Conservation (phyloP, 2,329 filamentous ascomycete species). For the Colletotrichum sp. region DNA sequence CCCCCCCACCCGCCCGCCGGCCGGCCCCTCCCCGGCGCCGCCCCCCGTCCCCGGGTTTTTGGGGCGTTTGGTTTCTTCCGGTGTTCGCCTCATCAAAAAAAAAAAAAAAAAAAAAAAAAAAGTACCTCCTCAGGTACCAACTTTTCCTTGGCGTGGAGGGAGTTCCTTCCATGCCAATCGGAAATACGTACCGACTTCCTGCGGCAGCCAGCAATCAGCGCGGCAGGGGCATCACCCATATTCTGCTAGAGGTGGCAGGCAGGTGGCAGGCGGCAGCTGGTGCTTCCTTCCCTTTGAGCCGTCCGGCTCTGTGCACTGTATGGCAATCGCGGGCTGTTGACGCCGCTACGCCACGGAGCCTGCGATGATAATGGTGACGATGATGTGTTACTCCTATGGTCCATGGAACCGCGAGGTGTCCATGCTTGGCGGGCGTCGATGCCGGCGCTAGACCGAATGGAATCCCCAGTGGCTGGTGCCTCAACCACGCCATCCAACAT, state of each 20-base stretch:
- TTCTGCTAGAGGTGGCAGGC: not conserved
- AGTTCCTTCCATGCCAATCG: not conserved
- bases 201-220: not conserved
- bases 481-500: not conserved
- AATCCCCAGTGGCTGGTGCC: not conserved
- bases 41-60: no score
- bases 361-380: not conserved
- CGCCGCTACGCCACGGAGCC: not conserved
- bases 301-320: not conserved
- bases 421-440: slow-evolving; percentile 11
- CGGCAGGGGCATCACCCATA: not conserved
- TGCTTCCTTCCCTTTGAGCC: not conserved
- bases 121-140: not conserved
- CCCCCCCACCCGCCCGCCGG: no score
- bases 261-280: not conserved
- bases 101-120: not conserved
- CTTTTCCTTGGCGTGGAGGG: not conserved
- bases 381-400: not conserved
- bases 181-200: not conserved
- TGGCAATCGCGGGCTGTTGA: not conserved
- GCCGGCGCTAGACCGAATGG: slow-evolving; percentile 16
- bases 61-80: no score
- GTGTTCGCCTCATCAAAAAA: no score
- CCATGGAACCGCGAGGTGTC: not conserved
- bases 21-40: no score